Base-by-base conservation (phyloP, 371 early-diverging fungal genomes). In the Lichtheimia hyalospora region DNA sequence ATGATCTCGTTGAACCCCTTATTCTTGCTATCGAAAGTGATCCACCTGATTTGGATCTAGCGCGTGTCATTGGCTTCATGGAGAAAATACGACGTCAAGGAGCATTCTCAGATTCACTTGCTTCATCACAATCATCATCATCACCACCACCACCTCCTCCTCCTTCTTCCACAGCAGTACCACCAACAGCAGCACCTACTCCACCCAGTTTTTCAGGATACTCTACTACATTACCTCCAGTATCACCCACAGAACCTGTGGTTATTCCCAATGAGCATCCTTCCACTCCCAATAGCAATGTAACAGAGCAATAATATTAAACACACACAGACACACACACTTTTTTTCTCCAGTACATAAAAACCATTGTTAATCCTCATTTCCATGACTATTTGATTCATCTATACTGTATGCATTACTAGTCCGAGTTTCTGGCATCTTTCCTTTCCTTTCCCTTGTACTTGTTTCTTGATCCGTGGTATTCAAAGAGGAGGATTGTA, bases 1-100 rank as follows among this genome's bases (percentile, higher is more conserved):
- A 88, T 51, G 77, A 70, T 28, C 64, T 89, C 56, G 69, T 92
- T 15, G 83, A 75, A 10, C 84, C 87, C 0, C 62, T 92, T 50
- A 74, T 88, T 5, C 58, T 71, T 50, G 91, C 89, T 1, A 86
- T 90, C 18, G 91, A 92, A 65, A 86, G 83, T 49, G 91, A 92
- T 58, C 81, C 83, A 1, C 78, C 81, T 3, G 83, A 81, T 46
- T 48, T 86, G 54, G 84, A 86, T 54, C 56, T 83, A 52, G 61
- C 78, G 0, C 63, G 77, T 14, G 81, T 82, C 1, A 78, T 81
- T 52, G 84, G 77, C 0, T 79, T 82, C 50, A 84, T 84, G 84
- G 79, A 76, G 57, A 75, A 68, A 20, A 69, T 77, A 18, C 64
- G 73, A 55, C 70, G 67, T 42, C 77, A 79, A 48, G 75, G 73